Conservation (phyloP, 1,284 basidiomycete genomes). For the Pholiota adiposa region DNA sequence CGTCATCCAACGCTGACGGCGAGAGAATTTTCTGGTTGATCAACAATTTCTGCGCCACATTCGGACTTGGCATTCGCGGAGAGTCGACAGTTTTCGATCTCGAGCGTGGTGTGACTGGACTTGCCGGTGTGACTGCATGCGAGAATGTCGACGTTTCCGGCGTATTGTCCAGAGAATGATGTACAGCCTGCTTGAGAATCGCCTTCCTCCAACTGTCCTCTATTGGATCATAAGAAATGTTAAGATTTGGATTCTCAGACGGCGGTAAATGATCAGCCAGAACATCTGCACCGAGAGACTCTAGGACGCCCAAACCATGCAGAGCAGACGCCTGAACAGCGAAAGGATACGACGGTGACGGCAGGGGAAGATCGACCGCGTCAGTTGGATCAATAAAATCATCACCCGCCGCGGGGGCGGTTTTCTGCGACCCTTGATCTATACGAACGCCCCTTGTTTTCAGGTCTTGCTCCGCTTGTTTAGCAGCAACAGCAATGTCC, state of each 20-base stretch:
- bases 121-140: conserved; percentile 32
- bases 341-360: conserved; percentile 67
- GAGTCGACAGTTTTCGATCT: conserved; percentile 17
- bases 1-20: conserved; percentile 32
- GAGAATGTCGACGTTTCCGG: conserved; percentile 41
- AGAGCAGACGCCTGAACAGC: conserved; percentile 72
- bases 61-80: conserved; percentile 18
- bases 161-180: conserved; percentile 68
- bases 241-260: conserved; percentile 58
- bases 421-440: conserved; percentile 38
- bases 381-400: conserved; percentile 82
- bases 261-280: conserved; percentile 75
- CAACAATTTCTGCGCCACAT: conserved; percentile 6
- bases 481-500: conserved; percentile 67
- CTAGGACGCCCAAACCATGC: conserved; percentile 69
- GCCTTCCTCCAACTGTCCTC: conserved; percentile 70
- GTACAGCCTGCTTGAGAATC: conserved; percentile 71
- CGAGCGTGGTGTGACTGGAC: conserved; percentile 29
- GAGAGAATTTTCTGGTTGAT: conserved; percentile 36
- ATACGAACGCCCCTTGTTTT: conserved; percentile 51
- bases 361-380: conserved; percentile 72
- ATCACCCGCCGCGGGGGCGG: conserved; percentile 38
- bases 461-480: conserved; percentile 72
- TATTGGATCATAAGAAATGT: conserved; percentile 58
- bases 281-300: conserved; percentile 71